Evolutionary conservation across 2,329 filamentous ascomycete species (phyloP), one percentile per base, ranked within the genome.

Genomic region (Scedosporium boydii): DNA sequence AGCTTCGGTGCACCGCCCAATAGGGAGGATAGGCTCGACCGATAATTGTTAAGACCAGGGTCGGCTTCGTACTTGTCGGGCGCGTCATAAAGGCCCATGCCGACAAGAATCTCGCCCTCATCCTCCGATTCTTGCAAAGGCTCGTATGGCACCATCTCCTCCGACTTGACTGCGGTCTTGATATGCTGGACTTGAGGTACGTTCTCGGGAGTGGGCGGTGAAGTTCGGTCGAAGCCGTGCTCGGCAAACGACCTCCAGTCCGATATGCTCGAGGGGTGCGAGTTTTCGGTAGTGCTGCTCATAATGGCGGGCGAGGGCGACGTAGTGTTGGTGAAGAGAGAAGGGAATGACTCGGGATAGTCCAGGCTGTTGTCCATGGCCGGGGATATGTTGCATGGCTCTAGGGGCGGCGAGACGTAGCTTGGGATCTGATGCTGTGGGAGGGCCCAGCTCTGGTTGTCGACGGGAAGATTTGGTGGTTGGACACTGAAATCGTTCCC

Each of bases 21-120:
- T 18, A 89, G 72, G 27, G 80, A 79, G 42, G 78, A 80, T 63
- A 84, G 78, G 27, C 81, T 82, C 4, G 79, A 79, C 59, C 79
- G 72, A 74, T 85, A 80, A 74, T 82, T 79, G 73, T 84, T 76
- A 62, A 83, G 71, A 59, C 79, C 75, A 34, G 79, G 75, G 62
- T 82, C 80, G 21, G 77, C 74, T 6, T 79, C 73, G 51, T 73
- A 68, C 68, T 83, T 82, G 62, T 87, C 87, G 0, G 89, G 89
- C 4, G 83, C 77, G 68, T 91, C 90, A 72, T 95, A 95, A 0
- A 95, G 81, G 0, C 90, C 90, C 82, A 95, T 87, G 21, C 90
- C 90, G n/a, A 92, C 81, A 1, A 93, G 80, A 64, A 91, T 87
- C 69, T 92, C 89, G 44, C 85, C 87, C 14, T 82, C 77, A 56